Percentiles rank a stretch among this genome's conserved stretches.
phyloP scores from a whole-genome alignment of 495 filamentous ascomycete genomes.

The Viridothelium virens region DNA sequence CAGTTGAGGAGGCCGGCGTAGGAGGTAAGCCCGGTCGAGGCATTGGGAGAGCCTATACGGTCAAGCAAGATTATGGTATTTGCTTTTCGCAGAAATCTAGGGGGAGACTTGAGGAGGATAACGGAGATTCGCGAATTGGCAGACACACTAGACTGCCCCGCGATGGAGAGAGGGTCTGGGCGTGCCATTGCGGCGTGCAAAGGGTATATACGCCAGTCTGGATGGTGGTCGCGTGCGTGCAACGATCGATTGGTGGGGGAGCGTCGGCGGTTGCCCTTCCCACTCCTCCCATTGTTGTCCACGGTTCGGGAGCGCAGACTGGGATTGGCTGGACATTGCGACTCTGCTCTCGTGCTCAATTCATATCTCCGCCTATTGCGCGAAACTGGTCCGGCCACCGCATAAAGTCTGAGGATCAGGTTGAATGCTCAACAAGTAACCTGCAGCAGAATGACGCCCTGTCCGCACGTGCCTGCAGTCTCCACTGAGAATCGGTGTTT shows the following conservation, averaged over 20 bases:
- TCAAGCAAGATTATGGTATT: not conserved
- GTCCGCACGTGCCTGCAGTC: not conserved
- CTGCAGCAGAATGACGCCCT: not conserved
- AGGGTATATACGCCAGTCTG: not conserved
- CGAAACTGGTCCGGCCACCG: no score
- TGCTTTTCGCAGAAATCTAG: not conserved
- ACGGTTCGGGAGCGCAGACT: not conserved
- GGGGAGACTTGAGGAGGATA: not conserved
- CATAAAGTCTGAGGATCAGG: no score
- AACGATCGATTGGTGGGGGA: slow-evolving; percentile 1
- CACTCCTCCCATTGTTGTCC: not conserved
- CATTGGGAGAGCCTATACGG: slow-evolving; percentile 14
- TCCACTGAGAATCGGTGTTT: not conserved
- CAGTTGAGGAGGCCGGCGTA: slow-evolving; percentile 77
- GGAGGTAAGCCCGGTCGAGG: slow-evolving; percentile 46
- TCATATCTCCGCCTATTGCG: no score
- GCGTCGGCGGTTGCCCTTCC: not conserved
- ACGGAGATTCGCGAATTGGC: no score
- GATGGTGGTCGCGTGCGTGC: slow-evolving; percentile 6
- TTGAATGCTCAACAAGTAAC: not conserved
- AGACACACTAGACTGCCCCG: not conserved
- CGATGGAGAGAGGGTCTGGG: not conserved
- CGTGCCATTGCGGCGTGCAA: not conserved
- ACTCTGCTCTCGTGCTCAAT: slow-evolving; percentile 8
- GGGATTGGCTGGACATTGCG: not conserved